phyloP scores from a whole-genome alignment of 2,329 filamentous ascomycete species.

The Acrocalymma vagum region DNA sequence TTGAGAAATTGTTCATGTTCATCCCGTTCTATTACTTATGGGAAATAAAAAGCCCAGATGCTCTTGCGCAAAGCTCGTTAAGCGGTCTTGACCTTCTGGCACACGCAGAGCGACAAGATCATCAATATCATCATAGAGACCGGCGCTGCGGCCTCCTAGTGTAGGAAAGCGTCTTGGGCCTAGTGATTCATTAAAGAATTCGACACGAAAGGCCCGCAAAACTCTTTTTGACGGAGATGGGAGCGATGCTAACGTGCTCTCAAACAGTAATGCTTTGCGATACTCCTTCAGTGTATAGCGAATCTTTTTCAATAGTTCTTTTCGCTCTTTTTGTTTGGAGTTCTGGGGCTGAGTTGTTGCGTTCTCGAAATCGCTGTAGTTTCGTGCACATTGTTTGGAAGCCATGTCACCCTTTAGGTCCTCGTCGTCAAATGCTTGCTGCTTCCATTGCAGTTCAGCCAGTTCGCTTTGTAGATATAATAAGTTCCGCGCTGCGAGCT shows the following conservation, averaged over 20 bases:
- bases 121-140: constrained; percentile 15
- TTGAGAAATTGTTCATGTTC: constrained; percentile 2
- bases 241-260: constrained; percentile 15
- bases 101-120: constrained; percentile 35
- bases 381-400: constrained; percentile 15
- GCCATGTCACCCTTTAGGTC: constrained; percentile 7
- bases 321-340: constrained; percentile 9
- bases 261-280: constrained; percentile 15
- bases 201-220: constrained; percentile 7
- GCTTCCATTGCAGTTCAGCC: constrained; percentile 12
- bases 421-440: constrained; percentile 17
- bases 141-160: constrained; percentile 11
- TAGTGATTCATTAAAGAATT: constrained; percentile 7
- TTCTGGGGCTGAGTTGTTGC: constrained; percentile 1
- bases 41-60: constrained; percentile 23
- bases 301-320: constrained; percentile 7
- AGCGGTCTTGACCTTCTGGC: constrained; percentile 28
- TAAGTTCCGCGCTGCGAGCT: constrained; percentile 20
- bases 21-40: constrained; percentile 5
- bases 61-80: constrained; percentile 36
- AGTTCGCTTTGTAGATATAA: constrained; percentile 26
- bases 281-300: constrained; percentile 10
- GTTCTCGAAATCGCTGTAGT: constrained; percentile 4
- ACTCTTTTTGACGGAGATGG: constrained; percentile 10
- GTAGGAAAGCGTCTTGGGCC: constrained; percentile 10